Evolutionary conservation across 257 asterid species (phyloP).

Genomic region (Ajuga chamaepitys): DNA sequence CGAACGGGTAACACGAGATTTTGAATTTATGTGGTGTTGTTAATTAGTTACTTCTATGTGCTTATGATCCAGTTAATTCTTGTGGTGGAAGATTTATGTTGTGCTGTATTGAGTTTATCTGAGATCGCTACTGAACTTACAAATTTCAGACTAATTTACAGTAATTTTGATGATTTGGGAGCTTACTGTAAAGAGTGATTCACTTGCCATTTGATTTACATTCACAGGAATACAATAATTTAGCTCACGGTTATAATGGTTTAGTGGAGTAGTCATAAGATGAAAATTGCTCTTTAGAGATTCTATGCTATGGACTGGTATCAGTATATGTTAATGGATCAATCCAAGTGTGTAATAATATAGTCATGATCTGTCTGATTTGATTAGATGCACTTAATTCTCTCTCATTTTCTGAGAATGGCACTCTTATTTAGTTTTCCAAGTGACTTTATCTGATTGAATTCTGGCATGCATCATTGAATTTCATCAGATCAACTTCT

Average conservation of each 20-base stretch:
- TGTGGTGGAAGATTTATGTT: conserved; percentile 8
- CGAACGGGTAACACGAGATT: not conserved
- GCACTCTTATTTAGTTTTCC: not conserved
- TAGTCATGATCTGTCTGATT: not conserved
- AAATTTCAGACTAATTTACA: not conserved
- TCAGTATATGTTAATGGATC: not conserved
- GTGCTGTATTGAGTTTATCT: not conserved
- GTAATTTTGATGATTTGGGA: not conserved
- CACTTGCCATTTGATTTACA: not conserved
- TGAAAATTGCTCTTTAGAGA: conserved; percentile 1
- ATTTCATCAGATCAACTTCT: not conserved
- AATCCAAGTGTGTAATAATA: not conserved
- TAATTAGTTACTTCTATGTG: not conserved
- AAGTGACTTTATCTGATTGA: not conserved
- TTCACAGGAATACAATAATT: not conserved
- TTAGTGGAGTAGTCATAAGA: not conserved
- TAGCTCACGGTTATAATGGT: not conserved
- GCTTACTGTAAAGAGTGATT: not conserved
- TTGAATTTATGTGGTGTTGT: not conserved
- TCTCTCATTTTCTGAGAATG: no score
- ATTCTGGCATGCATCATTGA: not conserved
- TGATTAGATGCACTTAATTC: not conserved
- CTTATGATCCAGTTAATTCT: not conserved
- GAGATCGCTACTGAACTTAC: conserved; percentile 8
- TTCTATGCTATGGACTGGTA: not conserved